A percentile compares a stretch with the other conserved stretches of the same genome.
Evolutionary conservation across 2,329 filamentous ascomycete genomes (phyloP).

Genomic region (Neospermospora avenae): DNA sequence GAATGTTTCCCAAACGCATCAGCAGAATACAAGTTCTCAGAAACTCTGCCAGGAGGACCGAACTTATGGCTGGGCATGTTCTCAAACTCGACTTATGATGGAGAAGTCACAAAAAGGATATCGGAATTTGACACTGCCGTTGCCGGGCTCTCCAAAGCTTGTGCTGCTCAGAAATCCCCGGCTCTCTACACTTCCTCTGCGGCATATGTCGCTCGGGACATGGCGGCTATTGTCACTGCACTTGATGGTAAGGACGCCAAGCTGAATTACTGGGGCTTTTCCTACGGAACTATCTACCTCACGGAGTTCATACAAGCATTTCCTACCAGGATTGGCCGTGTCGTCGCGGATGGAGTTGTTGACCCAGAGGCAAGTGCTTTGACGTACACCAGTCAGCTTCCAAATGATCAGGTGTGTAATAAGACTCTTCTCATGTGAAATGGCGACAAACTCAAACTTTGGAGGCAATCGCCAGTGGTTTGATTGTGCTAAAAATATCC

Average conservation of each 20-base stretch:
- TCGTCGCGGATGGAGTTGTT: constrained; percentile 33
- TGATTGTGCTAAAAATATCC: too few relatives aligned
- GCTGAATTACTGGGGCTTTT: constrained; percentile 40
- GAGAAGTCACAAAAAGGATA: background rate
- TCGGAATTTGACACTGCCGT: constrained; percentile 11
- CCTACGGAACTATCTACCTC: constrained; percentile 44
- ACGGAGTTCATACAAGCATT: constrained; percentile 42
- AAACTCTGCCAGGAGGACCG: constrained; percentile 11
- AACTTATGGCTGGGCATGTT: constrained; percentile 20
- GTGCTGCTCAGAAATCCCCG: constrained; percentile 13
- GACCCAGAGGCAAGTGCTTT: constrained; percentile 40
- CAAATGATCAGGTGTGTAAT: constrained; percentile 13
- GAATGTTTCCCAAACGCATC: constrained; percentile 16
- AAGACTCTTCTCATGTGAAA: too few relatives aligned
- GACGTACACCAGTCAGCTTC: constrained; percentile 15
- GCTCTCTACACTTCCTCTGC: constrained; percentile 22
- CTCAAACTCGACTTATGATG: constrained; percentile 8
- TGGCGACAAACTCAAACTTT: too few relatives aligned
- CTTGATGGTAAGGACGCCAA: constrained; percentile 1
- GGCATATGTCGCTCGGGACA: constrained; percentile 21
- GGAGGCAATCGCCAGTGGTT: too few relatives aligned
- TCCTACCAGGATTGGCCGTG: constrained; percentile 39
- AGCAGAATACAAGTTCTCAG: constrained; percentile 15
- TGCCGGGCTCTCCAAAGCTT: constrained; percentile 13
- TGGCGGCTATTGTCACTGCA: constrained; percentile 20